A percentile compares a stretch with the other conserved stretches of the same genome.
Evolutionary conservation across 1,284 basidiomycete species (phyloP).

Genomic region (Pseudozyma tsukubaensis): DNA sequence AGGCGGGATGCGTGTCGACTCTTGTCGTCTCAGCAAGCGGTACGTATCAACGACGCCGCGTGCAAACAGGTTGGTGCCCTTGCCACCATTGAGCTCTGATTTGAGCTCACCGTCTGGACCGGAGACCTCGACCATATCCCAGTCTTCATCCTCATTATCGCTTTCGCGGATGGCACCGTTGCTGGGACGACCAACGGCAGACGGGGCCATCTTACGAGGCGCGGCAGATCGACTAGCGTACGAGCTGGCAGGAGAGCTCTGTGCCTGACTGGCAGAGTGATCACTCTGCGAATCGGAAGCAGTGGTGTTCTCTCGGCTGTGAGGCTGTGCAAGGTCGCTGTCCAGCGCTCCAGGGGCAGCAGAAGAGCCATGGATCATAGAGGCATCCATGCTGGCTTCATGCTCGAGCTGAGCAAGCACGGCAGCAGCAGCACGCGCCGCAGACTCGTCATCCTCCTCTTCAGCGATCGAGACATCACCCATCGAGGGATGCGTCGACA

Average conservation of each 20-base stretch:
- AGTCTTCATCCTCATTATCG: constrained; percentile 61
- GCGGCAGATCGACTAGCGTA: constrained; percentile 32
- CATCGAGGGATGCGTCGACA: constrained; percentile 8
- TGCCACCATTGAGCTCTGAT: constrained; percentile 66
- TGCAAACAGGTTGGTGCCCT: constrained; percentile 65
- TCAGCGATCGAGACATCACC: constrained; percentile 35
- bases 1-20: constrained; percentile 41
- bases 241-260: constrained; percentile 48
- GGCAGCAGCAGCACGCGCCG: constrained; percentile 54
- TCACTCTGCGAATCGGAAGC: constrained; percentile 52
- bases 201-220: constrained; percentile 35
- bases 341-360: constrained; percentile 4
- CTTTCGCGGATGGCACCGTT: constrained; percentile 49
- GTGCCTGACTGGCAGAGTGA: constrained; percentile 36
- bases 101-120: constrained; percentile 49
- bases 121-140: constrained; percentile 64
- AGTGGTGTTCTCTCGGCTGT: constrained; percentile 42
- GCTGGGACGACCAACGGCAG: constrained; percentile 47
- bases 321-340: constrained; percentile 18
- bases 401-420: constrained; percentile 60
- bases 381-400: constrained; percentile 48
- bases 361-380: constrained; percentile 19
- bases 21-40: constrained; percentile 71
- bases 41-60: constrained; percentile 67
- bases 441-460: constrained; percentile 60